A percentile compares a stretch with the other conserved stretches of the same genome.
Evolutionary conservation across 2,329 filamentous ascomycete species (phyloP).

Genomic region (Aspergillus fumigatiaffinis): DNA sequence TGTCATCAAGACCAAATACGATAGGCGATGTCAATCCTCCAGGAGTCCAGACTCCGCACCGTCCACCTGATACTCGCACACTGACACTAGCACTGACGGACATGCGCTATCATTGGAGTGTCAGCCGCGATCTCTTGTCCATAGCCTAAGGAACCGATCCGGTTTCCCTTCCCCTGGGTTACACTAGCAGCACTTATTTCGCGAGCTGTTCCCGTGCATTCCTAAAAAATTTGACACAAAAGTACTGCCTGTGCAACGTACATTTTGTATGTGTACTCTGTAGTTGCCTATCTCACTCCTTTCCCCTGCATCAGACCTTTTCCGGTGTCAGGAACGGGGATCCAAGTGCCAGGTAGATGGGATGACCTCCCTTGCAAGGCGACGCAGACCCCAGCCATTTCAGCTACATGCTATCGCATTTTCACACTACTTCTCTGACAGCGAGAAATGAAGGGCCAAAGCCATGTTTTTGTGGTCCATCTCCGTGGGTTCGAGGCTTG

Average conservation of each 20-base stretch:
- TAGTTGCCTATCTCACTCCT: background rate
- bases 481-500: background rate
- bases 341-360: slow-evolving; percentile 16
- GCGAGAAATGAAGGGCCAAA: background rate
- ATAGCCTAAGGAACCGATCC: slow-evolving; percentile 9
- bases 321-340: slow-evolving; percentile 1
- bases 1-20: slow-evolving; percentile 14
- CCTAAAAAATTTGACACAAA: slow-evolving; percentile 3
- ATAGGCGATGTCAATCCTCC: slow-evolving; percentile 12
- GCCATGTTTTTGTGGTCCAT: background rate
- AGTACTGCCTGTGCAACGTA: background rate
- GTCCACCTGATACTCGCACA: background rate
- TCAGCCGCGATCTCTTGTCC: slow-evolving; percentile 6
- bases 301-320: slow-evolving; percentile 1
- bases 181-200: background rate
- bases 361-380: slow-evolving; percentile 9
- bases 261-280: background rate
- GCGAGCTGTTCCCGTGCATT: background rate
- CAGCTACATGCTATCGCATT: background rate
- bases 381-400: background rate
- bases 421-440: background rate
- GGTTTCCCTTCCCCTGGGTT: background rate
- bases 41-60: slow-evolving; percentile 8
- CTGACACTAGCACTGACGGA: background rate
- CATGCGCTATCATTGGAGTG: slow-evolving; percentile 10